phyloP scores from a whole-genome alignment of 306 rosid species.

The Hippophae rhamnoides region DNA sequence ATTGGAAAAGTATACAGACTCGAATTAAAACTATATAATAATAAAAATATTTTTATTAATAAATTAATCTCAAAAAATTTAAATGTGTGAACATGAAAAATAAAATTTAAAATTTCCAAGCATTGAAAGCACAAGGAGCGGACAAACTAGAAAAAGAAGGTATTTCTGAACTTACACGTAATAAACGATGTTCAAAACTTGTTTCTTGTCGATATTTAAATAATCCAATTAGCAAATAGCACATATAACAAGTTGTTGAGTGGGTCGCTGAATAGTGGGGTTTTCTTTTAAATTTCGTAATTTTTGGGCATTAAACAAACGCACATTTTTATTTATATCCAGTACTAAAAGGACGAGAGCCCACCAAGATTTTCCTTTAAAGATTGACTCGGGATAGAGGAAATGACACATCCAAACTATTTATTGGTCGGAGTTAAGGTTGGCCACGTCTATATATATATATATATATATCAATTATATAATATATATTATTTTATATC shows the following conservation, averaged over 20 bases:
- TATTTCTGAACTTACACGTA: slow-evolving; percentile 9
- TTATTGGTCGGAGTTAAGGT: slow-evolving; percentile 20
- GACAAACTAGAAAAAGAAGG: neutral
- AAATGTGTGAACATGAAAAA: no score
- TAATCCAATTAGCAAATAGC: slow-evolving; percentile 7
- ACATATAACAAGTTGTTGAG: slow-evolving; percentile 11
- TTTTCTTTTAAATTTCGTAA: slow-evolving; percentile 8
- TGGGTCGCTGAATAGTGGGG: slow-evolving; percentile 15
- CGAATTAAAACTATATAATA: fast-evolving
- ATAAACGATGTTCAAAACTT: neutral
- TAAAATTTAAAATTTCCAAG: neutral
- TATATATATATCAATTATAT: neutral
- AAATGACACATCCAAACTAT: slow-evolving; percentile 1
- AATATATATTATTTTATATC: neutral
- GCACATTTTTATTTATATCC: slow-evolving; percentile 6
- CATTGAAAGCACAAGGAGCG: neutral
- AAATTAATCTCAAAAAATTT: no score
- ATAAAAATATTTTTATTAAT: no score
- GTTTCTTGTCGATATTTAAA: neutral
- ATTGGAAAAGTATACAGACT: no score
- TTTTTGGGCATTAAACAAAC: slow-evolving; percentile 1
- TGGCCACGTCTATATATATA: slow-evolving; percentile 16
- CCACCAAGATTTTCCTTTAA: slow-evolving; percentile 34
- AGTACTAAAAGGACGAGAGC: slow-evolving; percentile 15
- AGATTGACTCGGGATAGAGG: slow-evolving; percentile 20